Evolutionary conservation across 2,329 filamentous ascomycete genomes (phyloP).

Genomic region (Aspergillus persii): DNA sequence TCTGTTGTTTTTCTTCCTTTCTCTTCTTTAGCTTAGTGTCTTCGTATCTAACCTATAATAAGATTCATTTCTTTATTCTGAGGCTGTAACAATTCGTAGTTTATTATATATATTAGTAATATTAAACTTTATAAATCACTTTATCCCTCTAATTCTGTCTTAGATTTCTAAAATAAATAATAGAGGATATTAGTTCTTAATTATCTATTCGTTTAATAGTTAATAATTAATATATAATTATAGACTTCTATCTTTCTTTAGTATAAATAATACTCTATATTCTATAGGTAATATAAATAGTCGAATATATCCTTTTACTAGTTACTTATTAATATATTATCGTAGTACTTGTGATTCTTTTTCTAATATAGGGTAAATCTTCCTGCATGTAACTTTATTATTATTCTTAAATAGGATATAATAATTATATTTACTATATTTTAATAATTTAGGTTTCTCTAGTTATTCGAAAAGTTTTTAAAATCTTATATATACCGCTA

Average conservation of each 20-base stretch:
- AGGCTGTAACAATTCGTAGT: constrained; percentile 21
- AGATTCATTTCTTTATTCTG: too few species aligned
- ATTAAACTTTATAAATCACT: constrained; percentile 14
- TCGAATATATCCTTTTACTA: not conserved
- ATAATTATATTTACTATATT: not conserved
- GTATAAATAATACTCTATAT: constrained; percentile 6
- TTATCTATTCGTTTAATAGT: constrained; percentile 3
- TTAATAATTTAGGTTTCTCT: not conserved
- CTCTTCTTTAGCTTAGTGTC: too few species aligned
- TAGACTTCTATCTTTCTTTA: not conserved
- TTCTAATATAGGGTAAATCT: too few species aligned
- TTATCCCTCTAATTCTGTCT: constrained; percentile 2
- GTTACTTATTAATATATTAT: not conserved
- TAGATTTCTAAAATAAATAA: constrained; percentile 3
- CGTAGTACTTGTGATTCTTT: not conserved
- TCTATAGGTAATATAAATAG: not conserved
- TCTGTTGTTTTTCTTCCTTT: too few species aligned
- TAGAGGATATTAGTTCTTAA: constrained; percentile 8
- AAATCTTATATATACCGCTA: not conserved
- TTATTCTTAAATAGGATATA: not conserved
- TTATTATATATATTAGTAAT: constrained; percentile 17
- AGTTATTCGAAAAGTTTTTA: not conserved
- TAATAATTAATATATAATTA: not conserved
- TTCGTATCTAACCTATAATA: too few species aligned
- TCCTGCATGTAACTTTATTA: not conserved